These are phyloP conservation scores for Corchorus olitorius DNA, from an alignment of 345 rosid genomes.

Conservation along the genomic window DNA sequence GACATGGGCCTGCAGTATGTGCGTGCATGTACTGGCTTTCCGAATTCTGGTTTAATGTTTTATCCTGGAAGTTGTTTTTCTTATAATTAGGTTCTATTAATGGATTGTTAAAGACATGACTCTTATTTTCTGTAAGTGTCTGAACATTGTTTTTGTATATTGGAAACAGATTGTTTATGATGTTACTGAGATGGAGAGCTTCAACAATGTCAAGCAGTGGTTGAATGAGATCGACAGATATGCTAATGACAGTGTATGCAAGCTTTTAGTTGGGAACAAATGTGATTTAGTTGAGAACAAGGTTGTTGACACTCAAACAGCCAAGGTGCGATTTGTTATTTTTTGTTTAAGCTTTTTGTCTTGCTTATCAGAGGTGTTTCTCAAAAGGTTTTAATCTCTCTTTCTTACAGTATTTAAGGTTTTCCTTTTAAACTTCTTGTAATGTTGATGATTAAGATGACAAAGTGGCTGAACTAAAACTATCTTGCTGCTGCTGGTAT, in stretches of 20 bases:
- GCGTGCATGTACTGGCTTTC: not conserved
- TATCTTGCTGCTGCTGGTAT: not conserved
- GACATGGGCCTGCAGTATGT: not conserved
- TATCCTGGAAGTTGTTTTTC: not conserved
- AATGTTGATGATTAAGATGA: not conserved
- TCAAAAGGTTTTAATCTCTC: not conserved
- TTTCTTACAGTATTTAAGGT: not conserved
- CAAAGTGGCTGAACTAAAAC: not conserved
- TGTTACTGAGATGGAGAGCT: conserved; percentile 89
- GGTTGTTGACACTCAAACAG: conserved; percentile 83
- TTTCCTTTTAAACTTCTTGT: not conserved
- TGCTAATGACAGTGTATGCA: conserved; percentile 91
- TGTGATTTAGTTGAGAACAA: conserved; percentile 78
- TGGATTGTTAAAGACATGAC: not conserved
- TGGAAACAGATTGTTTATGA: conserved; percentile 73
- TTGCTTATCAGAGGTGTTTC: not conserved
- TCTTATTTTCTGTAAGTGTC: not conserved
- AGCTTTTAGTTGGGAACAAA: conserved; percentile 81
- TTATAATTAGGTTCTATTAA: not conserved
- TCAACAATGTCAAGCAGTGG: conserved; percentile 92
- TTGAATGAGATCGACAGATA: conserved; percentile 80
- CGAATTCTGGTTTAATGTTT: not conserved
- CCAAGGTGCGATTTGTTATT: conserved; percentile 48
- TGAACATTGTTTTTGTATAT: conserved; percentile 8
- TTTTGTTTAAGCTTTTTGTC: not conserved